Evolutionary conservation across 2,329 filamentous ascomycete genomes (phyloP).

Genomic region (Talaromyces sp.): DNA sequence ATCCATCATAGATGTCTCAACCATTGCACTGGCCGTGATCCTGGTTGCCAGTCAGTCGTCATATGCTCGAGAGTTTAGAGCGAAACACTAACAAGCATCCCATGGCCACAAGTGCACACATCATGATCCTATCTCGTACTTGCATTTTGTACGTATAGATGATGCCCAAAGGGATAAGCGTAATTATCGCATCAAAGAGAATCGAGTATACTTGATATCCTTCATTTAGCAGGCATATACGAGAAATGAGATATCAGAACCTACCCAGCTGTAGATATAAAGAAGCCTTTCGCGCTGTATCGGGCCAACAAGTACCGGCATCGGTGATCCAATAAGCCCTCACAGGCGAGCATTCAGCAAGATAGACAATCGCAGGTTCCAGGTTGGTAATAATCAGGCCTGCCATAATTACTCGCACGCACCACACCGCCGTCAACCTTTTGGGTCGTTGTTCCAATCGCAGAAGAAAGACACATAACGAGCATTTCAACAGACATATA

Average conservation of each 20-base stretch:
- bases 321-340: conserved; percentile 1
- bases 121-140: background rate
- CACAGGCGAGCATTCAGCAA: conserved; percentile 4
- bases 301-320: background rate
- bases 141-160: background rate
- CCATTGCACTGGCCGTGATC: background rate
- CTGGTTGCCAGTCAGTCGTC: background rate
- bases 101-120: background rate
- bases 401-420: background rate
- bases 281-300: background rate
- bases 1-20: background rate
- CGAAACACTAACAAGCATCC: background rate
- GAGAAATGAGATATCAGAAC: background rate
- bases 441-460: background rate
- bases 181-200: background rate
- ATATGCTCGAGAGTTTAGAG: background rate
- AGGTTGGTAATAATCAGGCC: conserved; percentile 9
- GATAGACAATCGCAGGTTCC: background rate
- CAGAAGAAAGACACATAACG: background rate
- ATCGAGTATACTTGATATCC: background rate
- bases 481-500: background rate
- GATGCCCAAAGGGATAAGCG: background rate
- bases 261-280: background rate
- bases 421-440: background rate
- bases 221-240: background rate